A percentile compares a stretch with the other conserved stretches of the same genome.
Conservation (phyloP, 208 protist species). For the Kentomonas sorsogonicus region DNA sequence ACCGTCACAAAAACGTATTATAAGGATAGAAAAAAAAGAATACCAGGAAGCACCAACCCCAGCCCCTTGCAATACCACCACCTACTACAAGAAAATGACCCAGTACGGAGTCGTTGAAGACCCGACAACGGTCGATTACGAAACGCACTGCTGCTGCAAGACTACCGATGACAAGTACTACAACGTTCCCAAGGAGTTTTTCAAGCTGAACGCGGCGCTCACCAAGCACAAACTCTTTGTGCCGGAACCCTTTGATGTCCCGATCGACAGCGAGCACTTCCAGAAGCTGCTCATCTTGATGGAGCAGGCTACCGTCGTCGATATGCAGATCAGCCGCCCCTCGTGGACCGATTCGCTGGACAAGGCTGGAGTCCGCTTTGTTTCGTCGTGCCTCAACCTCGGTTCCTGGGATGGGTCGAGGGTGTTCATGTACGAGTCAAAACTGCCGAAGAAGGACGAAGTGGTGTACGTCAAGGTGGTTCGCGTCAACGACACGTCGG, state of each 20-base stretch:
- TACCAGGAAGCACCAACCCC: neutral
- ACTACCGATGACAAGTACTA: slow-evolving; percentile 74
- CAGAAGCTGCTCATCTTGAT: slow-evolving; percentile 75
- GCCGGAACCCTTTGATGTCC: slow-evolving; percentile 61
- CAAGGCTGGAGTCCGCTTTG: slow-evolving; percentile 81
- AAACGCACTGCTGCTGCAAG: slow-evolving; percentile 69
- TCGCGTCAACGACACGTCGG: slow-evolving; percentile 90
- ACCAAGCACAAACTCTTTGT: slow-evolving; percentile 51
- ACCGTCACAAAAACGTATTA: neutral
- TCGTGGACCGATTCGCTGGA: slow-evolving; percentile 71
- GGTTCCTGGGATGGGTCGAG: slow-evolving; percentile 73
- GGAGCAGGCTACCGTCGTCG: slow-evolving; percentile 14
- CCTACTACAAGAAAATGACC: slow-evolving; percentile 30
- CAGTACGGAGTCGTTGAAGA: slow-evolving; percentile 64
- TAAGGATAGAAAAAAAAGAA: neutral
- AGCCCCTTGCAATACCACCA: neutral
- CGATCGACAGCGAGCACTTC: slow-evolving; percentile 46
- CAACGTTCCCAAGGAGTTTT: slow-evolving; percentile 75
- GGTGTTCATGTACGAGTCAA: slow-evolving; percentile 65
- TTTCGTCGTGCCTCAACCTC: slow-evolving; percentile 60
- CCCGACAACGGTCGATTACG: slow-evolving; percentile 76
- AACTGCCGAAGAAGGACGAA: slow-evolving; percentile 94
- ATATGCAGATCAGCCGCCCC: slow-evolving; percentile 22
- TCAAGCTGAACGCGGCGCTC: slow-evolving; percentile 52
- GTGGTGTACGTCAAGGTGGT: slow-evolving; percentile 97